Base-by-base conservation (phyloP, 2,329 filamentous ascomycete genomes). In the Penicillium olsonii region DNA sequence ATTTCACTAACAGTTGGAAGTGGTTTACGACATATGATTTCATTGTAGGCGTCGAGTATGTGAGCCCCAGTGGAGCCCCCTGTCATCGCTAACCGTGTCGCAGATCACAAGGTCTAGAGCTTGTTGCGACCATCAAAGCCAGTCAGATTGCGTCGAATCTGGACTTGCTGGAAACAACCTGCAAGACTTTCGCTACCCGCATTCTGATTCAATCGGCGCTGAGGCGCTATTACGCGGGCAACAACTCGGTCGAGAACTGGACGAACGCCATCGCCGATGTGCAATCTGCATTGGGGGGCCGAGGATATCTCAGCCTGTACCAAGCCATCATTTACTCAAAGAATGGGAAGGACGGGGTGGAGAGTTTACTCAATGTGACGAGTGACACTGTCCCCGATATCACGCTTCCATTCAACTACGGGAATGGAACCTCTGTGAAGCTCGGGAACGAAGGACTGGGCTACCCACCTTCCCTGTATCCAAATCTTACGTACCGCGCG, bases 111-210 rank as follows among this genome's bases (percentile, higher is more conserved):
- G 82, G 85, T 43, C 82, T 96, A 40, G 76, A 84, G 20, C 78
- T 96, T 54, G 90, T 90, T 1, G 92, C 92, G 6, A 91, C 88
- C 2, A 84, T 96, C 65, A 96, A 96, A 70, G 87, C 91, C 17
- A 85, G 88, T 24, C 87, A 92, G 65, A 80, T 96, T 55, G 78
- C 87, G 5, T 87, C 89, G 44, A 88, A 90, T 66, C 81, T 96
- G 47, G 79, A 89, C 43, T 80, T 96, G 43, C 83, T 95, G 58
- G 83, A 91, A 72, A 87, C 87, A 26, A 87, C 84, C 51, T 87
- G 85, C 64, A 78, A 80, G 47, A 86, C 87, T 46, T 86, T 94
- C 37, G 78, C 86, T 6, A 91, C 88, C 0, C 75, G 82, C 31
- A 66, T 83, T 8, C 60, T 81, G 12, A 75, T 84, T 4, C 82